Conservation (phyloP, 2,329 filamentous ascomycete species). For the Ceratocystis ficicola region DNA sequence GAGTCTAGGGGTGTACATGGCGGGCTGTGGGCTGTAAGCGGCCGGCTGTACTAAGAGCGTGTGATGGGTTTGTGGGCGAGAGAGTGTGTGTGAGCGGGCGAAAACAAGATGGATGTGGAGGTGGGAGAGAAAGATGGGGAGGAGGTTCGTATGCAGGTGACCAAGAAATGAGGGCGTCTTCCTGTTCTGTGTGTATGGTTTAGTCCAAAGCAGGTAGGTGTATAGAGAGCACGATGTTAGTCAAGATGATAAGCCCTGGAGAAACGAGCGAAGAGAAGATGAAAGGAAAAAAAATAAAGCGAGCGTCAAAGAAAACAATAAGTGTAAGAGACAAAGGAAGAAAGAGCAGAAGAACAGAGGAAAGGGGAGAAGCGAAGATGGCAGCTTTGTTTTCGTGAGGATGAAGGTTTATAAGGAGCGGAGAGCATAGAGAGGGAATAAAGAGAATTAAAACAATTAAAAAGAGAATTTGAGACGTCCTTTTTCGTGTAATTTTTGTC, state of each 20-base stretch:
- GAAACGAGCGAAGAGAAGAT: background rate
- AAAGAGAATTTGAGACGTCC: background rate
- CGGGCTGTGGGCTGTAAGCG: conserved; percentile 21
- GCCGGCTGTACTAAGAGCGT: background rate
- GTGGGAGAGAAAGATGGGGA: background rate
- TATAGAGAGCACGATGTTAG: background rate
- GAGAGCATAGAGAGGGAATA: background rate
- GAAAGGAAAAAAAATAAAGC: no score
- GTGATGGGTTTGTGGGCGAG: background rate
- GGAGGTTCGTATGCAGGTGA: background rate
- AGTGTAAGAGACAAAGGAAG: no score
- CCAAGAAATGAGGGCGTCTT: conserved; percentile 5
- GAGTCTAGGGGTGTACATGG: conserved; percentile 39
- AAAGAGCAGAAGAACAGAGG: no score
- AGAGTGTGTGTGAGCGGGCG: background rate
- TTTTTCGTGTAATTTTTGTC: no score
- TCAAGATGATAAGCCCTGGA: background rate
- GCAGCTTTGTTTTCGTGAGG: no score
- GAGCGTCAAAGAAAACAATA: no score
- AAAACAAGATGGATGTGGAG: conserved; percentile 10
- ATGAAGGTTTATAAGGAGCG: background rate
- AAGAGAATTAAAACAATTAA: conserved; percentile 4
- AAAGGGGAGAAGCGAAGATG: no score
- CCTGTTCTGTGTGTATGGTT: background rate
- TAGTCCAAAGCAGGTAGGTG: background rate